These are phyloP conservation scores for Ogataea degrootiae DNA, from an alignment of 805 yeast species.

Conservation along the genomic window DNA sequence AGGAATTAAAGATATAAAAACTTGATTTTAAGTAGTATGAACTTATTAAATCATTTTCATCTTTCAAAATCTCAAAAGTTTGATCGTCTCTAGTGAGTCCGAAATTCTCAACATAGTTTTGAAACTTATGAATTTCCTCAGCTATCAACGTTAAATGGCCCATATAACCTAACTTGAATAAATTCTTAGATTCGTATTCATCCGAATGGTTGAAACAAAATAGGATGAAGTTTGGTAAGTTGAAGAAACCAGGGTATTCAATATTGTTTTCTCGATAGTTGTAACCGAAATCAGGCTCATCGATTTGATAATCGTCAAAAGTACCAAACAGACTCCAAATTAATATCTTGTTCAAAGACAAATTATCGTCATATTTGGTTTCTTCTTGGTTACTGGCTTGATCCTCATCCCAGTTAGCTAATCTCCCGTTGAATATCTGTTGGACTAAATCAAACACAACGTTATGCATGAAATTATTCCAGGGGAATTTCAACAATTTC, in stretches of 20 bases:
- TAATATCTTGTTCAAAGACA: constrained; percentile 30
- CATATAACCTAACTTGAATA: constrained; percentile 54
- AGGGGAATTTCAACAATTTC: constrained; percentile 77
- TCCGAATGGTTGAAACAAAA: constrained; percentile 27
- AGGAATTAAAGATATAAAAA: constrained; percentile 28
- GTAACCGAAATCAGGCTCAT: constrained; percentile 1
- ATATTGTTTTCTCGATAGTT: constrained; percentile 9
- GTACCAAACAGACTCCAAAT: constrained; percentile 33
- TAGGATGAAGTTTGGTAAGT: constrained; percentile 26
- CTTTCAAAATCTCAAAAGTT: constrained; percentile 25
- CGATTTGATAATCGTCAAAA: constrained; percentile 20
- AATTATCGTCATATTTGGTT: constrained; percentile 29
- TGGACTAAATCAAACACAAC: constrained; percentile 95
- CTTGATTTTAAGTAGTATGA: constrained; percentile 30
- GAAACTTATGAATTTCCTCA: constrained; percentile 55
- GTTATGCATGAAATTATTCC: constrained; percentile 97
- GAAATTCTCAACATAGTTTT: constrained; percentile 30
- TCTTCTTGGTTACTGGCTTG: constrained; percentile 31
- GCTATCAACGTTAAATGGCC: constrained; percentile 55
- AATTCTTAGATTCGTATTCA: constrained; percentile 28
- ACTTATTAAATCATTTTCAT: constrained; percentile 22
- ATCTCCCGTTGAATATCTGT: constrained; percentile 78
- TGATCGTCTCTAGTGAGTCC: constrained; percentile 31
- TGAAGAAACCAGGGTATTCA: constrained; percentile 29
- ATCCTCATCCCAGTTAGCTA: constrained; percentile 34